phyloP scores from a whole-genome alignment of 169 alveolate genomes.

The Eimeria brunetti region DNA sequence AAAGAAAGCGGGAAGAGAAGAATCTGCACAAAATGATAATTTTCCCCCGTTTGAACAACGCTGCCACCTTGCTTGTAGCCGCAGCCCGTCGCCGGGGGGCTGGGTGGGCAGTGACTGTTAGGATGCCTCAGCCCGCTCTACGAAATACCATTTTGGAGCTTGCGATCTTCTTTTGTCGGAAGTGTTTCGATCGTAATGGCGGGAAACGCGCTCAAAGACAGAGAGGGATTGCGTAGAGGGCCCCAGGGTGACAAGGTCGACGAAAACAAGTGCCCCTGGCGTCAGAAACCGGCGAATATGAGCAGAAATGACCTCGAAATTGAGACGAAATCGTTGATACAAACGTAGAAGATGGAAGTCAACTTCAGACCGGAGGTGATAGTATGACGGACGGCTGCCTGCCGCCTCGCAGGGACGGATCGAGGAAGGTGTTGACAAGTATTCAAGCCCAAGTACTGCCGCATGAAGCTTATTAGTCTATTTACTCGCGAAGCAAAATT shows the following conservation, averaged over 20 bases:
- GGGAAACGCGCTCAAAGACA: constrained; percentile 1
- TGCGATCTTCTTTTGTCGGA: background rate
- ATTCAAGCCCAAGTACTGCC: constrained; percentile 2
- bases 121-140: constrained; percentile 5
- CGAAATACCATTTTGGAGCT: background rate
- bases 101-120: background rate
- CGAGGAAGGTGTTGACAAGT: constrained; percentile 23
- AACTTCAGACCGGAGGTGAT: background rate
- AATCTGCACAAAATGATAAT: background rate
- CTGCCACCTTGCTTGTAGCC: background rate
- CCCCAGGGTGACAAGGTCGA: background rate
- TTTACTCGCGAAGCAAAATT: constrained; percentile 19
- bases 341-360: background rate
- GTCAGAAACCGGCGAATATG: background rate
- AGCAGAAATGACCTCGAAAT: background rate
- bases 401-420: constrained; percentile 29
- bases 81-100: background rate
- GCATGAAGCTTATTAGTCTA: constrained; percentile 42
- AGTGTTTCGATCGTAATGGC: background rate
- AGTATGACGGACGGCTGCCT: background rate
- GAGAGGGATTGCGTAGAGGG: background rate
- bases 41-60: background rate
- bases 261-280: background rate
- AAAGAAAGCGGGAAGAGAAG: background rate
- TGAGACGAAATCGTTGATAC: background rate